phyloP scores from a whole-genome alignment of 192 early-diverging fungal species.

The Dimargaris cristalligena region DNA sequence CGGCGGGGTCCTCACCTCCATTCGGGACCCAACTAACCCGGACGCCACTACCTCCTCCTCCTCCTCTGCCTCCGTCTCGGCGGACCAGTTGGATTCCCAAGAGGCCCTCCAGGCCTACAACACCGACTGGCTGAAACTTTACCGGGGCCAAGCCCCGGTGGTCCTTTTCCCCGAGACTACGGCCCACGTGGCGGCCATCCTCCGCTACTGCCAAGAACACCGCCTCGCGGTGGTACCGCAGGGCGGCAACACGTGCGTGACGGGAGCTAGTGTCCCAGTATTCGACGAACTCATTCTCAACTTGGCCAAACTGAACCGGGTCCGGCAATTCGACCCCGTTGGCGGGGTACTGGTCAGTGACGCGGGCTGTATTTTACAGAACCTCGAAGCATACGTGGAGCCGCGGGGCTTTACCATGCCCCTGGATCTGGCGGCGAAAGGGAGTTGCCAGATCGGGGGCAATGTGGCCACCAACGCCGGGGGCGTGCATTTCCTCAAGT shows the following conservation, averaged over 20 bases:
- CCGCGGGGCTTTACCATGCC: constrained; percentile 84
- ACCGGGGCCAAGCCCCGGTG: constrained; percentile 58
- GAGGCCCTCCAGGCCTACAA: constrained; percentile 51
- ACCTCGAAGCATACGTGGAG: constrained; percentile 66
- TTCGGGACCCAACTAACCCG: neutral
- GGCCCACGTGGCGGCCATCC: constrained; percentile 59
- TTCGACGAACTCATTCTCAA: constrained; percentile 86
- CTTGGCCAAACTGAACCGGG: constrained; percentile 55
- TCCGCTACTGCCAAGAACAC: constrained; percentile 74
- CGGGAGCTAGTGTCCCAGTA: constrained; percentile 84
- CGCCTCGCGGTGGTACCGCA: constrained; percentile 86
- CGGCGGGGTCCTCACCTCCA: neutral
- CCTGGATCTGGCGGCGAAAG: constrained; percentile 78
- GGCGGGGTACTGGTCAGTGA: constrained; percentile 79
- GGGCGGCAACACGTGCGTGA: constrained; percentile 96
- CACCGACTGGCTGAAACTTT: constrained; percentile 90
- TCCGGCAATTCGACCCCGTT: constrained; percentile 49
- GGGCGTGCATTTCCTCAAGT: constrained; percentile 80
- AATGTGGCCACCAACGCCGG: constrained; percentile 97
- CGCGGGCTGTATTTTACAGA: constrained; percentile 81
- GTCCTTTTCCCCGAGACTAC: constrained; percentile 77
- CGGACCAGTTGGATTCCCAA: neutral
- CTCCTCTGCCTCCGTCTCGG: too few species aligned
- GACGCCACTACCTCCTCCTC: too few species aligned
- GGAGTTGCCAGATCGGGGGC: constrained; percentile 92